Base-by-base conservation (phyloP, 306 rosid genomes). In the Phaseolus lunatus region DNA sequence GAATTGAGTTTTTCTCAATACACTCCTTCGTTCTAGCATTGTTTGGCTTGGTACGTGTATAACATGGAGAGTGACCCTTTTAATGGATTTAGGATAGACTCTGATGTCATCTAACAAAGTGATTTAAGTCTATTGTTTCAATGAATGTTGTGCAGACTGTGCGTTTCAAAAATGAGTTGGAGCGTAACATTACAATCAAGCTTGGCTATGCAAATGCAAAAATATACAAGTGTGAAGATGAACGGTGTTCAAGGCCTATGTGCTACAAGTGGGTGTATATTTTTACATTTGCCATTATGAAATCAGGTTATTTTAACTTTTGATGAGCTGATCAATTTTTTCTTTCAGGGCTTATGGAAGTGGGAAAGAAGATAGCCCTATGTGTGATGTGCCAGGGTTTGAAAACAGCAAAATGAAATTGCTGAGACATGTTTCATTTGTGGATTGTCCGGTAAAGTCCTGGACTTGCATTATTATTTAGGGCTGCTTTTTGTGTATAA, bases 181-280 rank as follows among this genome's bases (percentile, higher is more conserved):
- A 94, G 81, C 90, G 98, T 35, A 94, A 94, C 82, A 94, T 94
- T 75, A 94, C 98, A 18, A 94, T 94, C 82, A 95, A 95, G 88
- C 93, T 95, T 76, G 98, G 98, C 52, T 94, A 94, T 82, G 98
- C 92, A 3, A 94, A 94, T 84, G 98, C 98, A 26, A 94, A 94
- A 81, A 89, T 94, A 72, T 94, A 92, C 77, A 88, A 81, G 79
- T 94, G 98, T 78, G 98, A 92, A 77, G 97, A 92, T 78, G 98
- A 94, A 31, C 88, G 88, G 78, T 94, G 98, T 86, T 90, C 95
- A n/a, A 92, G 98, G 83, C 98, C 98, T 5, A 82, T 87, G 91
- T 84, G 88, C 84, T 94, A 94, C 96, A 92, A 94, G 98, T 94
- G 85, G 72, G 97, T 78, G 54, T 59, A 76, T 72, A 41, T 59